Conservation (phyloP, 352 stramenopile genomes). For the Phytophthora pini region DNA sequence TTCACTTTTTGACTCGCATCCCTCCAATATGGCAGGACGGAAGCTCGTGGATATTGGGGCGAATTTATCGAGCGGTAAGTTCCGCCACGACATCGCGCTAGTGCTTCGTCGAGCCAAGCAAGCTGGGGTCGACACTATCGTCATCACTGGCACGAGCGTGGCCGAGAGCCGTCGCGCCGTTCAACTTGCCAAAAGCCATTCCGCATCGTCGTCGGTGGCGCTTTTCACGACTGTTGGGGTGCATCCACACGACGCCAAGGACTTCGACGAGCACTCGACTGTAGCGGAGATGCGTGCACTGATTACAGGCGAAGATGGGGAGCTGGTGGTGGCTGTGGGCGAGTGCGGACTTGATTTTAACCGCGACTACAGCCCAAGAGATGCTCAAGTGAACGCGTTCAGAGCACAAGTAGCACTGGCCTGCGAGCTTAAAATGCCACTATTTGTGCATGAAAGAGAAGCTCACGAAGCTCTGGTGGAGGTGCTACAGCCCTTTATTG, state of each 20-base stretch:
- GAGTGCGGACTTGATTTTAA: slow-evolving; percentile 98
- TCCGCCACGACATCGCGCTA: slow-evolving; percentile 84
- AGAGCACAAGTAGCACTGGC: slow-evolving; percentile 89
- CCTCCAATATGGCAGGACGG: slow-evolving; percentile 10
- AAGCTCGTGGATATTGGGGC: slow-evolving; percentile 71
- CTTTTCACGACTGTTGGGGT: slow-evolving; percentile 93
- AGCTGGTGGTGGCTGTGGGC: slow-evolving; percentile 90
- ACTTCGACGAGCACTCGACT: slow-evolving; percentile 60
- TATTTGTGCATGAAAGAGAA: slow-evolving; percentile 94
- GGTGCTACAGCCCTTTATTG: slow-evolving; percentile 59
- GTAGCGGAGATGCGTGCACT: slow-evolving; percentile 53
- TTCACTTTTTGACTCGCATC: slow-evolving; percentile 17
- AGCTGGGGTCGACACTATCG: slow-evolving; percentile 76
- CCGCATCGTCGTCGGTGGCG: slow-evolving; percentile 30
- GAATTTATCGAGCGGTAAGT: slow-evolving; percentile 72
- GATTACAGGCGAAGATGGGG: slow-evolving; percentile 43
- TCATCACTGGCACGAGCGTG: slow-evolving; percentile 87
- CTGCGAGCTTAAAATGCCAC: slow-evolving; percentile 81
- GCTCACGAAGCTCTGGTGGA: slow-evolving; percentile 60
- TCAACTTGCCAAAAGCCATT: slow-evolving; percentile 36
- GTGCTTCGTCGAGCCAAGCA: slow-evolving; percentile 87
- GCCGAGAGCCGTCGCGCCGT: slow-evolving; percentile 48
- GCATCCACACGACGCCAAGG: slow-evolving; percentile 93
- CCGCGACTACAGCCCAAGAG: slow-evolving; percentile 92
- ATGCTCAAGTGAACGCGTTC: slow-evolving; percentile 91